These are phyloP conservation scores for Candida qinlingensis DNA, from an alignment of 805 yeast species.

Conservation along the genomic window DNA sequence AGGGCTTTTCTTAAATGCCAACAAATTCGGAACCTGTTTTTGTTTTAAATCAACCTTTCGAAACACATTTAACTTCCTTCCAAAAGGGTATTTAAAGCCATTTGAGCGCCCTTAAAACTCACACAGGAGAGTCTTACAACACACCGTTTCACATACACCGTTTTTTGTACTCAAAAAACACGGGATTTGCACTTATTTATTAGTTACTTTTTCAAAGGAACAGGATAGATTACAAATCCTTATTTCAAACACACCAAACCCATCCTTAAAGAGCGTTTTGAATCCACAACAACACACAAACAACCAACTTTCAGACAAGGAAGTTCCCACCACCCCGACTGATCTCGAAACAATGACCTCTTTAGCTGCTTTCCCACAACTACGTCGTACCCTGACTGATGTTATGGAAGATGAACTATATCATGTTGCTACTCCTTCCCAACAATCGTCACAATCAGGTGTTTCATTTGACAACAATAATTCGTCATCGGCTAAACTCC, in stretches of 20 bases:
- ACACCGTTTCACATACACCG: background rate
- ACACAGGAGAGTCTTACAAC: background rate
- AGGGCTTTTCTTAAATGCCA: background rate
- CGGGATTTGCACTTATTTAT: background rate
- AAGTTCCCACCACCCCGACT: background rate
- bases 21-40: background rate
- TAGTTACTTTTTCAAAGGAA: background rate
- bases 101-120: background rate
- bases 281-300: background rate
- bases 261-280: background rate
- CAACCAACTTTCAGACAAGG: background rate
- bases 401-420: slow-evolving; percentile 58
- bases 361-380: slow-evolving; percentile 40
- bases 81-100: background rate
- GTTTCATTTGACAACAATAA: slow-evolving; percentile 2
- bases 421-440: slow-evolving; percentile 23
- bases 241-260: background rate
- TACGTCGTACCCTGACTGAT: slow-evolving; percentile 50
- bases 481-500: slow-evolving; percentile 9
- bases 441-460: background rate
- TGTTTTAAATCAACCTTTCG: background rate
- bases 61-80: background rate
- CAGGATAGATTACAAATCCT: background rate
- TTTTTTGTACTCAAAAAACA: background rate
- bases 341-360: slow-evolving; percentile 37